Base-by-base conservation (phyloP, 2,329 filamentous ascomycete species). In the Chrysosporium queenslandicum region DNA sequence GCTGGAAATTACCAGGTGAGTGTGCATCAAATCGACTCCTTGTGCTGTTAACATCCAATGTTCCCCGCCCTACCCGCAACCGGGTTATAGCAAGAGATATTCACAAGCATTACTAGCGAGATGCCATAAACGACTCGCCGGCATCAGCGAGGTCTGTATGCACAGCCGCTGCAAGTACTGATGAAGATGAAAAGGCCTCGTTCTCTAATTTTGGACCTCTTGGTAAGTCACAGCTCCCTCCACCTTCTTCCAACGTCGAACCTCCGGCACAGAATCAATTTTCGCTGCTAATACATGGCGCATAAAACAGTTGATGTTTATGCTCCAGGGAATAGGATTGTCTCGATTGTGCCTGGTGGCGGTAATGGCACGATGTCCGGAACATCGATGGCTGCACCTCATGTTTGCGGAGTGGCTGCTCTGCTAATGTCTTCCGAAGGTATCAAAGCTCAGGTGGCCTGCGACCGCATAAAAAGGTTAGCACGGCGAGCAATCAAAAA, bases 381-480 rank as follows among this genome's bases (percentile, higher is more conserved):
- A 40, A 68, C 66, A 49, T 68, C 66, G 14, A 65, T 66, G 61
- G 64, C 65, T 36, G 62, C 64, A 14, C 68, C 68, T 56, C 70
- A 70, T 62, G 74, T 79, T 54, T 73, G 76, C 7, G 78, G 78
- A 53, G 68, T 78, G 46, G 74, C 78, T 53, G 75, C 77, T 5
- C 77, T 76, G 59, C 65, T 77, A 41, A 75, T 62, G 50, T 60
- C 70, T 50, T 71, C 81, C 50, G 75, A 80, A 67, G 61, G 66
- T 46, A 64, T 81, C 55, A 71, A 65, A 7, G 66, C 67, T 42
- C 67, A 64, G 37, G 68, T 61, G 7, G 73, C 80, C 47, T 68
- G 67, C 32, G 57, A 70, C 53, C 69, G 73, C 56, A 75, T 83
- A 61, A 76, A 75, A 68, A 63, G 68, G 56, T 73, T 83, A 21